Evolutionary conservation across 139 green algal genomes (phyloP).

Genomic region (Closterium sp.): DNA sequence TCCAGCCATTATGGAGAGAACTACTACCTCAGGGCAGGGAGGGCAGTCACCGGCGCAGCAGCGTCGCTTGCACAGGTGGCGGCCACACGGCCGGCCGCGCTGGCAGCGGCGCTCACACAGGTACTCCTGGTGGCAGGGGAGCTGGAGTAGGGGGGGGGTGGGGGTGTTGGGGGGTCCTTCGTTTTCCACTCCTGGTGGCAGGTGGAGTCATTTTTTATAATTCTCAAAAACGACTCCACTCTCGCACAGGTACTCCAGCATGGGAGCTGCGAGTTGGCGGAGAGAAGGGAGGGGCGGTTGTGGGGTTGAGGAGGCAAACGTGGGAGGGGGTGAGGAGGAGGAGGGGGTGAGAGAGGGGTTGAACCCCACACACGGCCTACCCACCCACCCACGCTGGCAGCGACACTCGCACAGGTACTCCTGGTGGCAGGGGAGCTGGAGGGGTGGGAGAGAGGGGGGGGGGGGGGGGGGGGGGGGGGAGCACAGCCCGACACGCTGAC

Average conservation of each 20-base stretch:
- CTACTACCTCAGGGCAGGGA: conserved; percentile 71
- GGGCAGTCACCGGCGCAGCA: conserved; percentile 82
- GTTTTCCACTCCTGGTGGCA: no score
- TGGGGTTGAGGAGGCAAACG: not conserved
- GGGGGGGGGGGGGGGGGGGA: not conserved
- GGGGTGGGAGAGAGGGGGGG: not conserved
- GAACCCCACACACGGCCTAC: not conserved
- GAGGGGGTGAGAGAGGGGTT: no score
- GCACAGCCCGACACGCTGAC: not conserved
- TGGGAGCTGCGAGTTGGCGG: no score
- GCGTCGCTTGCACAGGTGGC: conserved; percentile 75
- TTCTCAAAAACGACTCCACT: no score
- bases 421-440: conserved; percentile 57
- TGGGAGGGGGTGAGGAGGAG: not conserved
- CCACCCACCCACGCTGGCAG: conserved; percentile 20
- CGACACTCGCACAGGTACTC: conserved; percentile 68
- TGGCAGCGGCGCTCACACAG: conserved; percentile 65
- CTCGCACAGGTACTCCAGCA: no score
- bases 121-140: conserved; percentile 62
- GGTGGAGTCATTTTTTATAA: no score
- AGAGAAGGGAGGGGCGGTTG: no score
- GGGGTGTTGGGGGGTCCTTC: no score
- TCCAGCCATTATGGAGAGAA: not conserved
- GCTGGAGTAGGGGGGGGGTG: conserved; percentile 11
- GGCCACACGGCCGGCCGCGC: conserved; percentile 23